phyloP scores from a whole-genome alignment of 139 green algal species.

The Nannochloris sp. region DNA sequence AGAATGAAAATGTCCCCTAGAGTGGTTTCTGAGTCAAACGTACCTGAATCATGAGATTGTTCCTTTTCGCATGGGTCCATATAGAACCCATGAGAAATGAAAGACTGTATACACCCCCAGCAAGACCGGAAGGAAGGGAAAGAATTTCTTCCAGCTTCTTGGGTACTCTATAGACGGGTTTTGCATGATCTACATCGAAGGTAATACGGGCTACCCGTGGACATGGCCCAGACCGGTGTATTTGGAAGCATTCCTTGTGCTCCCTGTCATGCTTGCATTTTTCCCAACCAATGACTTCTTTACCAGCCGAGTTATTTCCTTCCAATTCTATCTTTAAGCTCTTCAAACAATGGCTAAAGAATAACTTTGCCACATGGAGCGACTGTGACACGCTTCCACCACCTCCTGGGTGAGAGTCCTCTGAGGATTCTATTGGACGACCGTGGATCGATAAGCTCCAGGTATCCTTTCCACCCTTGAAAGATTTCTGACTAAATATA shows the following conservation, averaged over 20 bases:
- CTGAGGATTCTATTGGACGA: background rate
- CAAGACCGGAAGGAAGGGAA: slow-evolving; percentile 1
- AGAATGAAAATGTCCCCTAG: background rate
- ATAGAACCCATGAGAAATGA: slow-evolving; percentile 15
- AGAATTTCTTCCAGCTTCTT: slow-evolving; percentile 10
- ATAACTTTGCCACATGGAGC: background rate
- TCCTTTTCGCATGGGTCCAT: slow-evolving; percentile 23
- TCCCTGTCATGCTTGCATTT: slow-evolving; percentile 19
- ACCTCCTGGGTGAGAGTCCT: slow-evolving; percentile 4
- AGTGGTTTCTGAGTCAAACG: background rate
- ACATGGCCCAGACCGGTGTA: slow-evolving; percentile 7
- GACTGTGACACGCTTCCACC: background rate
- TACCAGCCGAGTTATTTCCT: background rate
- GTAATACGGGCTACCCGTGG: background rate
- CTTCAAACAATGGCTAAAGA: slow-evolving; percentile 22
- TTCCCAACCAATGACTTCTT: slow-evolving; percentile 14
- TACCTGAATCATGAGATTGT: slow-evolving; percentile 9
- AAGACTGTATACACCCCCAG: slow-evolving; percentile 4
- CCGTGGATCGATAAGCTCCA: slow-evolving; percentile 8
- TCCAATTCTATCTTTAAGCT: slow-evolving; percentile 17
- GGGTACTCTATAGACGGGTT: slow-evolving; percentile 14
- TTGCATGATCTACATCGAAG: slow-evolving; percentile 26
- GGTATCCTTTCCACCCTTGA: background rate
- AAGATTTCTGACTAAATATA: slow-evolving; percentile 40
- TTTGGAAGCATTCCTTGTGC: slow-evolving; percentile 11